Conservation (phyloP, 2,329 filamentous ascomycete species). For the Cercospora janseana region DNA sequence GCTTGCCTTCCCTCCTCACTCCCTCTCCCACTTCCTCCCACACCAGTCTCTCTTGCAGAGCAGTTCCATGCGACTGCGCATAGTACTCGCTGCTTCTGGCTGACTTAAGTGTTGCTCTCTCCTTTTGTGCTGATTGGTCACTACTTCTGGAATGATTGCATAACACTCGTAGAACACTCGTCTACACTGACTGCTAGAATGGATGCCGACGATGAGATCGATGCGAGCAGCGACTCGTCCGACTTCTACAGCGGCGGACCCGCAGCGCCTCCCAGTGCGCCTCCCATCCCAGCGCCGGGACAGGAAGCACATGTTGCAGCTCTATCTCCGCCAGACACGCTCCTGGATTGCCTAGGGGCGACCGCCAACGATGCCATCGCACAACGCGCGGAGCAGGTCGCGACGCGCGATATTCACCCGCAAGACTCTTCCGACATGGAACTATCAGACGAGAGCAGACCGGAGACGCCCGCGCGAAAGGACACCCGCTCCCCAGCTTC, state of each 20-base stretch:
- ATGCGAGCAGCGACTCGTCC: conserved; percentile 9
- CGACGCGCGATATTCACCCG: conserved; percentile 9
- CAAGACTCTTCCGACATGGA: conserved; percentile 34
- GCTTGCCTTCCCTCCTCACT: not conserved
- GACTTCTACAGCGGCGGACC: conserved; percentile 3
- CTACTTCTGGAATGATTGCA: conserved; percentile 1
- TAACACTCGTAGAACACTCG: conserved; percentile 1
- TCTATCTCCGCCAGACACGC: not conserved
- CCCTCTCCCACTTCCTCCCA: not conserved
- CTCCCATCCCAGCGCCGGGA: not conserved
- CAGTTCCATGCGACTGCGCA: conserved; percentile 1
- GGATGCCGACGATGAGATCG: conserved; percentile 4
- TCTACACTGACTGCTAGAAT: conserved; percentile 10
- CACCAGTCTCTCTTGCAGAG: not conserved
- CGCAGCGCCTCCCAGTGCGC: not conserved
- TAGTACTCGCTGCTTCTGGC: conserved; percentile 3
- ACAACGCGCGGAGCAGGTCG: conserved; percentile 1
- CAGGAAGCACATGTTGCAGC: not conserved
- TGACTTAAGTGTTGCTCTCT: conserved; percentile 5
- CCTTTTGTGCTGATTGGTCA: not conserved
- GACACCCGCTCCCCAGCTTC: not conserved
- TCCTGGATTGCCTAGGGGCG: not conserved
- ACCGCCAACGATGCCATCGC: not conserved
- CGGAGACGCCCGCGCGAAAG: conserved; percentile 21
- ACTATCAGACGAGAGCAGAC: conserved; percentile 29